phyloP scores from a whole-genome alignment of 1,284 basidiomycete species.

The Leccinum solheimii region DNA sequence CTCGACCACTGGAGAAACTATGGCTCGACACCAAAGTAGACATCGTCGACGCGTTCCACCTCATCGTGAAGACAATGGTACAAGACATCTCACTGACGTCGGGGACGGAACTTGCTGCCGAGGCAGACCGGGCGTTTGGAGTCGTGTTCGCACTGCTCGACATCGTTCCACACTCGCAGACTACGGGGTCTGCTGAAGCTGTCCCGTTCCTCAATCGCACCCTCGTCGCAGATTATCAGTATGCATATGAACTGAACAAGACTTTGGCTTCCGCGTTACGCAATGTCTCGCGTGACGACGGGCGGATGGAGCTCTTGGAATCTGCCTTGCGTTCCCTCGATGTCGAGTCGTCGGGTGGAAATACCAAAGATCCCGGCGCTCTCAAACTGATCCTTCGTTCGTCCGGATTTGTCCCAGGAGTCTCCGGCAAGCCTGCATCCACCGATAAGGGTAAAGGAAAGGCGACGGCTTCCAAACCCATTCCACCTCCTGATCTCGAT shows the following conservation, averaged over 20 bases:
- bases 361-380: slow-evolving; percentile 48
- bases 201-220: slow-evolving; percentile 66
- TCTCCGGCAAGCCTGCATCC: background rate
- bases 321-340: slow-evolving; percentile 46
- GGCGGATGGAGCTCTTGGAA: slow-evolving; percentile 57
- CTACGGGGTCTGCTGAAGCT: slow-evolving; percentile 19
- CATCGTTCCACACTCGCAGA: slow-evolving; percentile 30
- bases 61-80: slow-evolving; percentile 52
- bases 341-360: slow-evolving; percentile 12
- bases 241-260: slow-evolving; percentile 56
- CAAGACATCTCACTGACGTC: slow-evolving; percentile 46
- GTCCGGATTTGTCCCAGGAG: slow-evolving; percentile 47
- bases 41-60: slow-evolving; percentile 67
- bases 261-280: slow-evolving; percentile 49
- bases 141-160: slow-evolving; percentile 60
- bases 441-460: slow-evolving; percentile 42
- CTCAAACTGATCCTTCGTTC: slow-evolving; percentile 62
- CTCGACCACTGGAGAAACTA: slow-evolving; percentile 64
- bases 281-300: slow-evolving; percentile 51
- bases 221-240: slow-evolving; percentile 68
- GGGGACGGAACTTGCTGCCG: slow-evolving; percentile 42
- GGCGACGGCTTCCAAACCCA: slow-evolving; percentile 15
- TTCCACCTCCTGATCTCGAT: slow-evolving; percentile 36
- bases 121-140: slow-evolving; percentile 56
- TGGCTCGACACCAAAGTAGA: slow-evolving; percentile 71